Conservation (phyloP, 2,329 filamentous ascomycete species). For the Xylaria sp. region DNA sequence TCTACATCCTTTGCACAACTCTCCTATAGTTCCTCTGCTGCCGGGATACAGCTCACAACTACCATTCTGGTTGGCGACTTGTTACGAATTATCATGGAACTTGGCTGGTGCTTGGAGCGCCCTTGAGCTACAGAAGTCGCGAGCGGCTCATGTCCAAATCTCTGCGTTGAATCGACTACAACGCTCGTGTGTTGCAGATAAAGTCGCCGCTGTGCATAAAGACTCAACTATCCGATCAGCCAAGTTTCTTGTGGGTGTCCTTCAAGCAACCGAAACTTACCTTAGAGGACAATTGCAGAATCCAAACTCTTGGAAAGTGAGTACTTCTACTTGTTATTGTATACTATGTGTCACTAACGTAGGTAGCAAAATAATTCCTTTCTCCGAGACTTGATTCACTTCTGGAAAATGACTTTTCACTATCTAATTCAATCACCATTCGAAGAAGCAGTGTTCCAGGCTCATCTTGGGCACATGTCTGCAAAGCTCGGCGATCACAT, state of each 20-base stretch:
- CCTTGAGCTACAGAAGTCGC: slow-evolving; percentile 56
- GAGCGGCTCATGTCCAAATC: slow-evolving; percentile 60
- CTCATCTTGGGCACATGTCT: slow-evolving; percentile 66
- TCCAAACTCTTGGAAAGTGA: slow-evolving; percentile 50
- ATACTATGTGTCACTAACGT: slow-evolving; percentile 24
- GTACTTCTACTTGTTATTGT: slow-evolving; percentile 20
- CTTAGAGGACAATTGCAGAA: slow-evolving; percentile 51
- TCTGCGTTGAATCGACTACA: slow-evolving; percentile 70
- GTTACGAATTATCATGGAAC: slow-evolving; percentile 63
- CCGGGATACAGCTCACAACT: slow-evolving; percentile 51
- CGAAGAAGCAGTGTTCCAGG: slow-evolving; percentile 73
- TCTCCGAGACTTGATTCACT: slow-evolving; percentile 60
- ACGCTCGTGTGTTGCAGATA: slow-evolving; percentile 65
- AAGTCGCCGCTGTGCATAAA: slow-evolving; percentile 66
- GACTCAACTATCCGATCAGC: slow-evolving; percentile 69
- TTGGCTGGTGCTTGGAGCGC: slow-evolving; percentile 56
- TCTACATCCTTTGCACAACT: slow-evolving; percentile 70
- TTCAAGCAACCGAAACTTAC: slow-evolving; percentile 58
- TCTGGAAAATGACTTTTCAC: slow-evolving; percentile 65
- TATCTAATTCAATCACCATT: slow-evolving; percentile 61
- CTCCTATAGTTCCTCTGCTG: slow-evolving; percentile 61
- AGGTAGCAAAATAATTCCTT: slow-evolving; percentile 49
- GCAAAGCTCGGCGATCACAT: slow-evolving; percentile 55
- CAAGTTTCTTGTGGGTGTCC: slow-evolving; percentile 60
- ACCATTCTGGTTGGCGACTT: slow-evolving; percentile 62